phyloP scores from a whole-genome alignment of 768 basidiomycete genomes.

The Inosperma sp. region DNA sequence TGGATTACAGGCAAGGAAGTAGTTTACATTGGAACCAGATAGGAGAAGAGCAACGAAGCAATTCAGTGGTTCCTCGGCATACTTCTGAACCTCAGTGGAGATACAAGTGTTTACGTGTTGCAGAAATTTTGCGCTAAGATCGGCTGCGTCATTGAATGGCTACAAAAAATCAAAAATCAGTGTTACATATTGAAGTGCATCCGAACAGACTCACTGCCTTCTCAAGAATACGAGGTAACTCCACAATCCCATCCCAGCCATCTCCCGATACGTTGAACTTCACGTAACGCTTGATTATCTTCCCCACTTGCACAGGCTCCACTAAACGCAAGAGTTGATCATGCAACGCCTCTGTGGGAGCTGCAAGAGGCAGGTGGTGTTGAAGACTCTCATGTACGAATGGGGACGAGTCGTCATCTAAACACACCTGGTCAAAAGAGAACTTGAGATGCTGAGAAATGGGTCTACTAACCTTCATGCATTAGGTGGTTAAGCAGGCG shows the following conservation, averaged over 20 bases:
- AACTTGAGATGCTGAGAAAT: background rate
- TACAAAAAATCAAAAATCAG: background rate
- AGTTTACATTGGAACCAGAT: slow-evolving; percentile 1
- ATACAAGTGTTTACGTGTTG: background rate
- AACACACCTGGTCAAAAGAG: background rate
- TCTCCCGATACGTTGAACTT: background rate
- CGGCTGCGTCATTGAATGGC: background rate
- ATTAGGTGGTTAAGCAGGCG: background rate
- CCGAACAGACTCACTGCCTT: background rate
- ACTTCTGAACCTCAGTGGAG: background rate
- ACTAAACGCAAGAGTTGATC: background rate
- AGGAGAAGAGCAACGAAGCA: slow-evolving; percentile 1
- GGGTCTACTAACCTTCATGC: background rate
- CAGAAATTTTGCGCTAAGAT: background rate
- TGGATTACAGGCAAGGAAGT: slow-evolving; percentile 5
- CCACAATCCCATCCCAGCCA: slow-evolving; percentile 1
- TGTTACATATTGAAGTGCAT: background rate
- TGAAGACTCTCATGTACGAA: slow-evolving; percentile 3
- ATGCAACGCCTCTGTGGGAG: background rate
- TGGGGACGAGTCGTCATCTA: background rate
- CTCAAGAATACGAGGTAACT: background rate
- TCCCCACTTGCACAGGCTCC: background rate
- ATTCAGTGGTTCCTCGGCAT: background rate
- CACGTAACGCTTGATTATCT: slow-evolving; percentile 1
- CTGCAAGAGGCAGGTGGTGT: background rate